A percentile compares a stretch with the other conserved stretches of the same genome.
Conservation (phyloP, 306 rosid species). For the Rosa persica region DNA sequence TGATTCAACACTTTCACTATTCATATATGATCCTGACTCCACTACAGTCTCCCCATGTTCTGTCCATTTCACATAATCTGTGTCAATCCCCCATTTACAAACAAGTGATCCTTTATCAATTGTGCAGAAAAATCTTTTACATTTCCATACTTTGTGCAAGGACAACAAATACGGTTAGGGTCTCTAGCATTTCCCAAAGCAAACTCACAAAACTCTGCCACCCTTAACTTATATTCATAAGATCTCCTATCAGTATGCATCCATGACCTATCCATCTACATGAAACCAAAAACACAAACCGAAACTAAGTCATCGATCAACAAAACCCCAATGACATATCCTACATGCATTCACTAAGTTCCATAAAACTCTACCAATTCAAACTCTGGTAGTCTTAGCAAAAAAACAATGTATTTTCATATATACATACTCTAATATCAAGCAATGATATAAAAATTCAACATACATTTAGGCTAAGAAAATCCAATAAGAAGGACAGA, state of each 20-base stretch:
- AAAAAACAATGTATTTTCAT: too few species aligned
- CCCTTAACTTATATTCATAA: background rate
- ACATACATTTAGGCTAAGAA: too few species aligned
- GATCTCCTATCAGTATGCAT: background rate
- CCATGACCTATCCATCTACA: too few species aligned
- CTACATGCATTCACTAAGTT: too few species aligned
- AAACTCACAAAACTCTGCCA: too few species aligned
- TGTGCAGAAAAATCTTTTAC: background rate
- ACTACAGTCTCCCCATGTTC: background rate
- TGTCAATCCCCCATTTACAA: background rate
- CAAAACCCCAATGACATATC: too few species aligned
- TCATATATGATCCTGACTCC: background rate
- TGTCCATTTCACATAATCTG: background rate
- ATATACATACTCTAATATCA: too few species aligned
- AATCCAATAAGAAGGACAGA: too few species aligned
- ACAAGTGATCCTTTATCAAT: background rate
- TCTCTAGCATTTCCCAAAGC: background rate
- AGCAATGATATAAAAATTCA: too few species aligned
- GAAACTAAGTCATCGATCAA: background rate
- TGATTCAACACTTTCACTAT: background rate
- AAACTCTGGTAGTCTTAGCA: too few species aligned
- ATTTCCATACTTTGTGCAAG: background rate
- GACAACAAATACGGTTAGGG: background rate
- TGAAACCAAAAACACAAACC: too few species aligned
- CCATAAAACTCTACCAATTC: too few species aligned